phyloP scores from a whole-genome alignment of 139 green algal species.

The Prasinococcaceae sp. region DNA sequence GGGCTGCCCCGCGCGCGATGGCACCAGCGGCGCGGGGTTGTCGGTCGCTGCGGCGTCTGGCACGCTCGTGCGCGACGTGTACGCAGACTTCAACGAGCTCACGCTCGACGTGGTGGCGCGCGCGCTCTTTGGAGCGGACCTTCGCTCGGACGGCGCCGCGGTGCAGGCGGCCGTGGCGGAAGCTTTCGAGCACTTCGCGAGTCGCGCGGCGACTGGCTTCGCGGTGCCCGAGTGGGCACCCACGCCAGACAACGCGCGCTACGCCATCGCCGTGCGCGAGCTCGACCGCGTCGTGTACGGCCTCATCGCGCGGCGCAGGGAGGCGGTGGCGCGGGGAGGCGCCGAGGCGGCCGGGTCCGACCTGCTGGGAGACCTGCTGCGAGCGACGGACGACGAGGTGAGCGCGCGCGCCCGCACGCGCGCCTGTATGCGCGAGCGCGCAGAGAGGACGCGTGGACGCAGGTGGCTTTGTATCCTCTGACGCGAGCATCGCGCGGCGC shows the following conservation, averaged over 20 bases:
- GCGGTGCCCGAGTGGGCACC: constrained; percentile 68
- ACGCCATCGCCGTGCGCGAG: constrained; percentile 45
- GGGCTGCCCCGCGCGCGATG: constrained; percentile 8
- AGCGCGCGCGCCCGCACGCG: too few species aligned
- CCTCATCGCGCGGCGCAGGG: constrained; percentile 40
- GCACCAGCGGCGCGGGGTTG: too few species aligned
- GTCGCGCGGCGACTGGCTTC: constrained; percentile 28
- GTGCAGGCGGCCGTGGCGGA: background rate
- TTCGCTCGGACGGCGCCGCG: background rate
- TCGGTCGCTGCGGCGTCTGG: too few species aligned
- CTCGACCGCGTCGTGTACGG: constrained; percentile 63
- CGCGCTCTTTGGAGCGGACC: constrained; percentile 54
- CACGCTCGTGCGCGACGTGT: constrained; percentile 41
- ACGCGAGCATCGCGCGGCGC: too few species aligned
- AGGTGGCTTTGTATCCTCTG: too few species aligned
- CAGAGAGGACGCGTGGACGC: too few species aligned
- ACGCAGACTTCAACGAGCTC: constrained; percentile 70
- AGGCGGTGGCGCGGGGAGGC: background rate
- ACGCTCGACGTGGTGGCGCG: constrained; percentile 56
- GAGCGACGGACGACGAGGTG: constrained; percentile 43
- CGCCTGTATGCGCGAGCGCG: too few species aligned
- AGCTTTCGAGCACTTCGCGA: constrained; percentile 5
- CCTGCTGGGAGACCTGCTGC: constrained; percentile 53
- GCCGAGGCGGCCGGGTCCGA: constrained; percentile 13
- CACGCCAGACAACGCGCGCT: constrained; percentile 59